Conservation (phyloP, 2,329 filamentous ascomycete species). For the Diaporthe vexans region DNA sequence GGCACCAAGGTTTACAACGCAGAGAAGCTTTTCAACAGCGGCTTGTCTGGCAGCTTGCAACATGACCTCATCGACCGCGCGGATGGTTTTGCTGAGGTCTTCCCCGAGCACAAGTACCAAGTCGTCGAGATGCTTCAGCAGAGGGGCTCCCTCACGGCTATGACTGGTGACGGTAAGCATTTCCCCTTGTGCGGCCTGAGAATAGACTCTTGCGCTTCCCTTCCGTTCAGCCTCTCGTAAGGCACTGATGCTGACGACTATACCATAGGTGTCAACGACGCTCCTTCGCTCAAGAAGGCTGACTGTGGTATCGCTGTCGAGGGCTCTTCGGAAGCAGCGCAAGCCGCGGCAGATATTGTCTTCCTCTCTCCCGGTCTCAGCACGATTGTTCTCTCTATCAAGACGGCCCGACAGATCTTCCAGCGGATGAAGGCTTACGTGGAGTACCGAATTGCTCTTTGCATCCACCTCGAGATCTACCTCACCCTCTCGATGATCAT, state of each 20-base stretch:
- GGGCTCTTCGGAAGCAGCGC: constrained; percentile 79
- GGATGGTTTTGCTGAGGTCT: constrained; percentile 81
- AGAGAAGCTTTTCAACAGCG: constrained; percentile 81
- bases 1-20: constrained; percentile 87
- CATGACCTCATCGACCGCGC: constrained; percentile 82
- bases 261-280: constrained; percentile 73
- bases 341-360: constrained; percentile 80
- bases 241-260: background rate
- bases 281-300: constrained; percentile 80
- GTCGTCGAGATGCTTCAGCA: constrained; percentile 83
- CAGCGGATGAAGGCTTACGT: constrained; percentile 85
- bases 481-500: constrained; percentile 84
- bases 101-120: constrained; percentile 83
- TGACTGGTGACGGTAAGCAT: constrained; percentile 74
- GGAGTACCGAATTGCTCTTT: constrained; percentile 82
- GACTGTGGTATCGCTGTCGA: constrained; percentile 82
- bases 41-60: constrained; percentile 78
- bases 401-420: constrained; percentile 82
- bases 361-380: constrained; percentile 80
- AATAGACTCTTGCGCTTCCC: too few relatives aligned
- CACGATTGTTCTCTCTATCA: constrained; percentile 81
- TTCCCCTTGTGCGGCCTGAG: background rate
- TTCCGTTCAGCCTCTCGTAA: background rate
- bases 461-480: constrained; percentile 82
- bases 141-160: constrained; percentile 77